Conservation (phyloP, 306 rosid species). For the Vigna hirtella region DNA sequence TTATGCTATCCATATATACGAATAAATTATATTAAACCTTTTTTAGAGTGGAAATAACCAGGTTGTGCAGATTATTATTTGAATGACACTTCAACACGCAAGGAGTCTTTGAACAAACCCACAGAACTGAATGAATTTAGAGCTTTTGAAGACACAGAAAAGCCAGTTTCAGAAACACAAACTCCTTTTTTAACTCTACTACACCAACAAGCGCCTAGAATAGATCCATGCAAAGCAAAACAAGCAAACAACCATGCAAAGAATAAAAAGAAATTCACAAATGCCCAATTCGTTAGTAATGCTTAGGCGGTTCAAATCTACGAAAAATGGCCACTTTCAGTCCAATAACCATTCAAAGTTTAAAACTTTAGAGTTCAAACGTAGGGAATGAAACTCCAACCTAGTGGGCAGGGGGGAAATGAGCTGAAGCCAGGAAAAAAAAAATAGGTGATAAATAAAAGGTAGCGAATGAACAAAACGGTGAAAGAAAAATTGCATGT, state of each 20-base stretch:
- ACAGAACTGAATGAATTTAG: slow-evolving; percentile 20
- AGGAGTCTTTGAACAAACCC: slow-evolving; percentile 25
- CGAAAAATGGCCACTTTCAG: slow-evolving; percentile 37
- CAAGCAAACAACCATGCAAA: slow-evolving; percentile 15
- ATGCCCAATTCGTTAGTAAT: slow-evolving; percentile 23
- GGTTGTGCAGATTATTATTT: slow-evolving; percentile 1
- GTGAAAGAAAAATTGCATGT: slow-evolving; percentile 1
- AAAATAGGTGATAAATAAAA: background rate
- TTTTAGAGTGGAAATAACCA: slow-evolving; percentile 2
- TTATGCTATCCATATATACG: background rate
- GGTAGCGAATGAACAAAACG: slow-evolving; percentile 3
- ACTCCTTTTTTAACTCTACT: slow-evolving; percentile 1
- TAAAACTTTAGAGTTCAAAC: slow-evolving; percentile 26
- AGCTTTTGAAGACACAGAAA: slow-evolving; percentile 15
- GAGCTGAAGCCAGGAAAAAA: slow-evolving; percentile 16
- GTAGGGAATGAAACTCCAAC: slow-evolving; percentile 5
- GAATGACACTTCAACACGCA: slow-evolving; percentile 21
- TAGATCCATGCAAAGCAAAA: slow-evolving; percentile 31
- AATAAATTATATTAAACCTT: slow-evolving; percentile 8
- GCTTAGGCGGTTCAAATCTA: slow-evolving; percentile 28
- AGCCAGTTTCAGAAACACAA: slow-evolving; percentile 11
- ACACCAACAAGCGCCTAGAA: slow-evolving; percentile 15
- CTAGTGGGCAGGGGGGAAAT: background rate
- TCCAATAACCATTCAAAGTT: slow-evolving; percentile 18
- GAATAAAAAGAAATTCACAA: background rate